Evolutionary conservation across 805 yeast species (phyloP).

Genomic region (Wickerhamomyces pijperi): DNA sequence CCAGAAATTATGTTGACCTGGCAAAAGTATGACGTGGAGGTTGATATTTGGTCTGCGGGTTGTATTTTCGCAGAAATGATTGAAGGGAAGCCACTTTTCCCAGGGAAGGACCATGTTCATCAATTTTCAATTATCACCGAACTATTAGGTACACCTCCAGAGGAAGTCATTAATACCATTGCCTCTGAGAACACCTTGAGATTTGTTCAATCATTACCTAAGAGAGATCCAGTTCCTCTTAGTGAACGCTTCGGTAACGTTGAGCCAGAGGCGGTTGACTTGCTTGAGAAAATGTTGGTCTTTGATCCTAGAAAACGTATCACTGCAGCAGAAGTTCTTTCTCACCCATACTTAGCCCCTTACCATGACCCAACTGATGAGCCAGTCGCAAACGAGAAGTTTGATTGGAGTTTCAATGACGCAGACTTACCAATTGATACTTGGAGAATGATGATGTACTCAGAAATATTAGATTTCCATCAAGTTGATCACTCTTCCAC

Average conservation of each 20-base stretch:
- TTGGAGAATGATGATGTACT: conserved; percentile 99
- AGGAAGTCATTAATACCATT: conserved; percentile 90
- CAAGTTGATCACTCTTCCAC: conserved; percentile 35
- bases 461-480: conserved; percentile 92
- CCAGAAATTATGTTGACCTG: conserved; percentile 98
- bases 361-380: conserved; percentile 97
- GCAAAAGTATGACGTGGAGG: conserved; percentile 96
- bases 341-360: conserved; percentile 86
- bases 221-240: conserved; percentile 85
- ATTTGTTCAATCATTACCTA: conserved; percentile 89
- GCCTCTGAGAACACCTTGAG: conserved; percentile 91
- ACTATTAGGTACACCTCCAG: conserved; percentile 90
- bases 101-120: conserved; percentile 97
- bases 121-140: conserved; percentile 97
- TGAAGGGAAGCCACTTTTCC: conserved; percentile 93
- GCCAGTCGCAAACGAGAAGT: conserved; percentile 84
- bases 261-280: conserved; percentile 79
- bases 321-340: conserved; percentile 81
- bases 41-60: conserved; percentile 96
- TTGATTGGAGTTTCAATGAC: conserved; percentile 97
- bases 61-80: conserved; percentile 97
- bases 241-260: conserved; percentile 68
- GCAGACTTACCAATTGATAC: conserved; percentile 96
- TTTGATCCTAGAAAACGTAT: conserved; percentile 93
- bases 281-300: conserved; percentile 80